Base-by-base conservation (phyloP, 768 basidiomycete species). In the Tricholoma bakamatsutake region DNA sequence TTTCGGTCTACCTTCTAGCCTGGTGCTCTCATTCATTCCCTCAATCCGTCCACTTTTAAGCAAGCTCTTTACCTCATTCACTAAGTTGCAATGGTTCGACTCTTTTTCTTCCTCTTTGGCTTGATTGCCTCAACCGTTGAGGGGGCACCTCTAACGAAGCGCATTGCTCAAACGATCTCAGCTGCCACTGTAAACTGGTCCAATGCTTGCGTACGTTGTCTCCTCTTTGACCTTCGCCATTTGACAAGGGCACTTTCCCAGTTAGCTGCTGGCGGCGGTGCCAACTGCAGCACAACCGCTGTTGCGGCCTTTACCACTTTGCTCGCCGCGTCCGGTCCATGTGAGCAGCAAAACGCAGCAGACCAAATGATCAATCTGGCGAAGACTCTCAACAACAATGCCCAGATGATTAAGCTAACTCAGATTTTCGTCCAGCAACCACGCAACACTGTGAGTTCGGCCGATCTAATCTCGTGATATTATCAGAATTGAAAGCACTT, bases 351-450 rank as follows among this genome's bases (percentile, higher is more conserved):
- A 59, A 63, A 83, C 59, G 71, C 80, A 17, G 81, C 77, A 24
- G 82, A 83, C 57, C 54, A 67, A 13, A 79, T 82, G 76, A 70
- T 83, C 45, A 71, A 77, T 64, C 61, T 80, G 12, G 71, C 70
- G 11, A 69, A 77, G 62, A 63, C 68, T 7, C 75, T 82, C 45
- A 73, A 74, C 50, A 80, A 73, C 50, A 61, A 78, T 61, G 53
- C 73, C 0, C 60, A 73, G 21, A 80, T 81, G 79, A 81, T 83
- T 66, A 66, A 57, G 28, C 64, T 78, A 37, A 69, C 82, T 2
- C 80, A 82, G 61, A 72, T 83, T 46, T 84, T 81, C 56, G 71
- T 62, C 5, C 81, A 84, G 66, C 83, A 83, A 67, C 77, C 82
- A 0, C 76, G 82, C 43, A 83, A 84, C 64, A 71, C 79, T 27